Base-by-base conservation (phyloP, 2,329 filamentous ascomycete genomes). In the Pestalotiopsis sp. region DNA sequence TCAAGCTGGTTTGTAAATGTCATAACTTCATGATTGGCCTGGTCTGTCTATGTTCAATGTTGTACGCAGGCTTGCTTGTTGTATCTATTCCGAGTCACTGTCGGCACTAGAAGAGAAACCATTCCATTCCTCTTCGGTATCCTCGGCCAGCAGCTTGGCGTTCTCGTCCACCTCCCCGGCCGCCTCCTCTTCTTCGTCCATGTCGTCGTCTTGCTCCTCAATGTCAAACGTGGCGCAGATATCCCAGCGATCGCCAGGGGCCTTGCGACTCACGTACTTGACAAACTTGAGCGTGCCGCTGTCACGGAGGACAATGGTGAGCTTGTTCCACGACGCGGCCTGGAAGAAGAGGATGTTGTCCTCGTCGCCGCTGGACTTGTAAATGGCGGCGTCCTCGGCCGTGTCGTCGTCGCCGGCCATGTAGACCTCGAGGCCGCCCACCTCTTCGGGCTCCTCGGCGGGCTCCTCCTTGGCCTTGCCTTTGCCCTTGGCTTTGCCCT, bases 171-270 rank as follows among this genome's bases (percentile, higher is more conserved):
- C 76, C 1, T 76, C 78, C 14, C 75, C 76, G 14, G 72, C 73
- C 20, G 74, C 76, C 1, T 76, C 78, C 17, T 76, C 75, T 9
- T 76, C 78, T 1, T 36, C 31, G 31, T 76, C 79, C 3, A 77
- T 79, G 1, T 76, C 75, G 0, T 81, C 84, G 1, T 87, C 86
- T 49, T 83, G 78, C 69, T 89, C 87, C 71, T 87, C 87, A 40
- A 97, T 91, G 27, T 91, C 93, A 79, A 93, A 93, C 41, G 90
- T 90, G 0, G 90, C 96, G 61, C 90, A 91, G 64, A 98, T 86
- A 82, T 99, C 96, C 94, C 95, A 98, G 58, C 96, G 87, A 81
- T 98, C 96, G 0, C 96, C 96, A 76, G 89, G 89, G 7, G 96
- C 96, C 65, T 87, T 89, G 69, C 86, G 86, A 80, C 92, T 97